phyloP scores from a whole-genome alignment of 2,329 filamentous ascomycete genomes.

The Fusarium lateritium region DNA sequence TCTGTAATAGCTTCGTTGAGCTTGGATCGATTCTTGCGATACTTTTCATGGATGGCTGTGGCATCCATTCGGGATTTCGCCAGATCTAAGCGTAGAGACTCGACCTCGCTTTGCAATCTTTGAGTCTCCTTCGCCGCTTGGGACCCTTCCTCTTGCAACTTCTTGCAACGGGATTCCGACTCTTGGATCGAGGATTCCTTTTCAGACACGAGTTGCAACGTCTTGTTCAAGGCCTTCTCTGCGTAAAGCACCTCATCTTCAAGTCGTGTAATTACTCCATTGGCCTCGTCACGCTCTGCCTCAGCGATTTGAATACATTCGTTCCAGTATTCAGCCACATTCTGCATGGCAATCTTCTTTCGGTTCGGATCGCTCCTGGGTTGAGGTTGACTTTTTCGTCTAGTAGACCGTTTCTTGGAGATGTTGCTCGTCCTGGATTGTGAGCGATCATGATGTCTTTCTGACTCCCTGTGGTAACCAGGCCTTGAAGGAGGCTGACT shows the following conservation, averaged over 20 bases:
- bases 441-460: conserved; percentile 37
- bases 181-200: conserved; percentile 49
- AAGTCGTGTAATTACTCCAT: conserved; percentile 48
- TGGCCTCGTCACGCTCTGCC: conserved; percentile 48
- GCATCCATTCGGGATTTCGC: conserved; percentile 42
- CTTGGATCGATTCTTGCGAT: conserved; percentile 54
- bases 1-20: conserved; percentile 64
- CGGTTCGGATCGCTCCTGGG: conserved; percentile 37
- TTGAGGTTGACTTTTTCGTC: conserved; percentile 27
- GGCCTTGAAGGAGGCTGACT: conserved; percentile 8
- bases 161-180: conserved; percentile 42
- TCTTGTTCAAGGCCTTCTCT: conserved; percentile 39
- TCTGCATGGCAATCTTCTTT: conserved; percentile 52
- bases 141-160: conserved; percentile 48
- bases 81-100: conserved; percentile 48
- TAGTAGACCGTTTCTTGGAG: conserved; percentile 49
- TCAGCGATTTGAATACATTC: conserved; percentile 53
- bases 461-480: conserved; percentile 5
- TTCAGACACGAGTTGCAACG: conserved; percentile 23
- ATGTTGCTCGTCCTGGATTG: conserved; percentile 54
- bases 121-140: conserved; percentile 45
- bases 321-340: conserved; percentile 54
- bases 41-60: conserved; percentile 52
- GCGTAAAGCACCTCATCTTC: conserved; percentile 42
- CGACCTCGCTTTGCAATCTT: conserved; percentile 49